Base-by-base conservation (phyloP, 495 filamentous ascomycete species). In the Penicillium silybi region DNA sequence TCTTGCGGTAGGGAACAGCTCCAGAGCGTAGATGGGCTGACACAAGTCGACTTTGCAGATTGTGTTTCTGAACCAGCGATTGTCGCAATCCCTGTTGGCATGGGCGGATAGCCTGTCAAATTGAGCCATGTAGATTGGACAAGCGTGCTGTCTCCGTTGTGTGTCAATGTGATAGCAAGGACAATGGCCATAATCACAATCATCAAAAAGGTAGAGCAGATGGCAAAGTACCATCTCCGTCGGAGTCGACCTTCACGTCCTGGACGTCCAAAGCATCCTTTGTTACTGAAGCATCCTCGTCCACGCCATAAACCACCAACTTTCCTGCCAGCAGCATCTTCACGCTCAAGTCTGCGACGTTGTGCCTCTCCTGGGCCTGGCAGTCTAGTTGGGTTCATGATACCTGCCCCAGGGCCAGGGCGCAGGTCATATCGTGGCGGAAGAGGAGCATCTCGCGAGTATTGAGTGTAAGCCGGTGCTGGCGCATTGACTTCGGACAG, bases 1-100 rank as follows among this genome's bases (percentile, higher is more conserved):
- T 88, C 87, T 59, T 89, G 88, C 8, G 91, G 91, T 10, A 93
- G 57, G 9, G 82, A 79, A 59, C 91, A 96, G 61, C 83, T 90
- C 91, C 91, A 96, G 38, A 91, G 64, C 0, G 85, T 85, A 0
- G 80, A 62, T 5, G 88, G 85, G 2, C 70, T 68, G 20, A 90
- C 80, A 54, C 91, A 96, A 4, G 77, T 81, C 3, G 82, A 80
- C 17, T 77, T 76, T 11, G 80, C 69, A 1, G 73, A 62, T 1
- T 79, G 73, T 32, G 83, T 72, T 29, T 85, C 78, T 2, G 90
- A 79, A 2, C 81, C 83, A 2, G 84, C 77, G 23, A 96, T 78
- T 0, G 90, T 95, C 25, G 84, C 75, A 46, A 95, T 75, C 1
- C 91, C 91, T 0, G 87, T 91, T 8, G 87, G 88, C 50, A 96